Evolutionary conservation across 108 stramenopile genomes (phyloP), one percentile per base, ranked within the genome.

Genomic region (Tribonema minus): DNA sequence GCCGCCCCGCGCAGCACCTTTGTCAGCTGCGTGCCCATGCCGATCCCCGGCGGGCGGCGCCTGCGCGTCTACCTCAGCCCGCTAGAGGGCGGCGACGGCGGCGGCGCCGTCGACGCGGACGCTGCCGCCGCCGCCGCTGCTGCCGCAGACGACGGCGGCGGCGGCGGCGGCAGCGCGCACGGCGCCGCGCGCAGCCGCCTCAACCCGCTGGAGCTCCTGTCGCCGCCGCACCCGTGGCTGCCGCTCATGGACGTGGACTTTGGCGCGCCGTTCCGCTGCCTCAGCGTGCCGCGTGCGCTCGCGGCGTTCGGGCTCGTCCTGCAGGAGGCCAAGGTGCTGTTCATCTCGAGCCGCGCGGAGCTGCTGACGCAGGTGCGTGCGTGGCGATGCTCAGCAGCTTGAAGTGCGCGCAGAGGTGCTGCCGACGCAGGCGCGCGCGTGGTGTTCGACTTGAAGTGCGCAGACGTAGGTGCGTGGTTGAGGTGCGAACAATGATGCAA

Each of bases 181-280:
- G 20, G 46, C 46, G 20, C 15, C 46, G 20, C 15, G 15, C 9
- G 46, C 46, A 77, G 74, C 20, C 62, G 73, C 2, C 58, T 84
- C 7, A 71, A 72, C 73, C 83, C 85, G 28, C 76, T 84, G 28
- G 28, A 40, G 29, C 76, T 84, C 29, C 77, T 76, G 31, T 72
- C 68, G 54, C 84, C 85, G 4, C 81, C 76, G 28, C 37, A 38
- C 15, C 37, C 71, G 6, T 72, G 71, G 37, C 72, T 85, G 6
- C 84, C 84, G 6, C 61, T 81, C 23, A 85, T 85, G 84, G 84
- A 85, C 59, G 63, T 85, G 38, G 82, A 85, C 37, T 85, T 83
- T 28, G 66, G 68, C 60, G 84, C 80, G 30, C 84, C 84, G 7
- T 84, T 85, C 72, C 82, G 78, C 26, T 81, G 82, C 61, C 80